phyloP scores from a whole-genome alignment of 345 rosid genomes.

The Clausena lansium region DNA sequence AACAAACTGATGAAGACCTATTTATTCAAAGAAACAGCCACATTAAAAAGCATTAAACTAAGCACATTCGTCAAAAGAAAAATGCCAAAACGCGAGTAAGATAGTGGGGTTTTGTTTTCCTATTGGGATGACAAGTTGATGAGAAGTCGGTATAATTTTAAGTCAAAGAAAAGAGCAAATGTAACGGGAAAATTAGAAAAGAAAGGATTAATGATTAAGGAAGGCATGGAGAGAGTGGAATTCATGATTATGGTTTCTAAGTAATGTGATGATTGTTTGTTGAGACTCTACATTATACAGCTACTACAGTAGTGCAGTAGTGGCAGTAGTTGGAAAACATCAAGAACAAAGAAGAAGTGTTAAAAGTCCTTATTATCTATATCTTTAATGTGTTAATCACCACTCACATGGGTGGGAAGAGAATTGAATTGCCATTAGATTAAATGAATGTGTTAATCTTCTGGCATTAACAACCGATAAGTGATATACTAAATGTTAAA shows the following conservation, averaged over 20 bases:
- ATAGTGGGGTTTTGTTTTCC: background rate
- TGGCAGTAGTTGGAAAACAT: constrained; percentile 1
- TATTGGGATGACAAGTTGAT: constrained; percentile 14
- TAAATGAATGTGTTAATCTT: too few species aligned
- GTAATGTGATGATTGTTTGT: background rate
- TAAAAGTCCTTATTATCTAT: too few species aligned
- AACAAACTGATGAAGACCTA: background rate
- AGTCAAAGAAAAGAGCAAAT: background rate
- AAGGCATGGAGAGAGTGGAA: constrained; percentile 18
- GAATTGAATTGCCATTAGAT: too few species aligned
- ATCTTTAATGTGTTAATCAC: too few species aligned
- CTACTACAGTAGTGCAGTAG: background rate
- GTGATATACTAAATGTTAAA: too few species aligned
- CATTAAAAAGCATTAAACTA: background rate
- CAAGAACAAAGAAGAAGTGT: too few species aligned
- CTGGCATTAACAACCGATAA: too few species aligned
- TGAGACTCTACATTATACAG: background rate
- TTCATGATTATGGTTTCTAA: constrained; percentile 17
- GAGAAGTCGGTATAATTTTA: background rate
- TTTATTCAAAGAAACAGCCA: background rate
- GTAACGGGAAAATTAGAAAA: background rate
- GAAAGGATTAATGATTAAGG: constrained; percentile 19
- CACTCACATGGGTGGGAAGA: too few species aligned
- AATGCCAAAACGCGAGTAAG: background rate
- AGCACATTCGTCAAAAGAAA: background rate